Percentiles rank a stretch among this genome's conserved stretches.
Evolutionary conservation across 1,139 yeast species (phyloP).

Genomic region (Yamadazyma songkhlaensis): DNA sequence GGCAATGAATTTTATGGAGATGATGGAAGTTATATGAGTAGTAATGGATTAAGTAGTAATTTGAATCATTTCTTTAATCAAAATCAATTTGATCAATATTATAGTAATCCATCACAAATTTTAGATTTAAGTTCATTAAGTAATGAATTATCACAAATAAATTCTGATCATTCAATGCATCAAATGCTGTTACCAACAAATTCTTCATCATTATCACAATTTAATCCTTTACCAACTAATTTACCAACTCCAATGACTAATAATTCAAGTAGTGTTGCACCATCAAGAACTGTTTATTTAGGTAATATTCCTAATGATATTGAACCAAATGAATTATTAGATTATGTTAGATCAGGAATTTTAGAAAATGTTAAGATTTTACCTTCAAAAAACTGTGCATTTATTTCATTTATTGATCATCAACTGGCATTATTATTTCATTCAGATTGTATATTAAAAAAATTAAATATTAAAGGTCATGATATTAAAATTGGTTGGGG

Average conservation of each 20-base stretch:
- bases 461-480: conserved; percentile 53
- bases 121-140: conserved; percentile 3
- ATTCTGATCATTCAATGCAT: not conserved
- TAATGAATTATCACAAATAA: conserved; percentile 2
- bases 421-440: conserved; percentile 60
- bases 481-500: conserved; percentile 72
- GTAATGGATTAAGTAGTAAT: conserved; percentile 10
- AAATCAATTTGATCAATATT: conserved; percentile 2
- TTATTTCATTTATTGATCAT: conserved; percentile 59
- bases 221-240: not conserved
- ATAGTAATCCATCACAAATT: not conserved
- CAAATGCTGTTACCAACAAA: conserved; percentile 5
- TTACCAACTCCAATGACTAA: not conserved
- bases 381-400: conserved; percentile 59
- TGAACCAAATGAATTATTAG: conserved; percentile 77
- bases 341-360: conserved; percentile 88
- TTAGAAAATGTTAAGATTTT: conserved; percentile 69
- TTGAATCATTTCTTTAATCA: conserved; percentile 6
- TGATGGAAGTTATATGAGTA: conserved; percentile 20
- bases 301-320: conserved; percentile 87
- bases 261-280: conserved; percentile 36
- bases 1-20: conserved; percentile 25
- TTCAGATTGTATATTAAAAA: conserved; percentile 58
- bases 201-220: conserved; percentile 1
- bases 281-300: conserved; percentile 83